Evolutionary conservation across 2,329 filamentous ascomycete genomes (phyloP).

Genomic region (Fusarium annulatum): DNA sequence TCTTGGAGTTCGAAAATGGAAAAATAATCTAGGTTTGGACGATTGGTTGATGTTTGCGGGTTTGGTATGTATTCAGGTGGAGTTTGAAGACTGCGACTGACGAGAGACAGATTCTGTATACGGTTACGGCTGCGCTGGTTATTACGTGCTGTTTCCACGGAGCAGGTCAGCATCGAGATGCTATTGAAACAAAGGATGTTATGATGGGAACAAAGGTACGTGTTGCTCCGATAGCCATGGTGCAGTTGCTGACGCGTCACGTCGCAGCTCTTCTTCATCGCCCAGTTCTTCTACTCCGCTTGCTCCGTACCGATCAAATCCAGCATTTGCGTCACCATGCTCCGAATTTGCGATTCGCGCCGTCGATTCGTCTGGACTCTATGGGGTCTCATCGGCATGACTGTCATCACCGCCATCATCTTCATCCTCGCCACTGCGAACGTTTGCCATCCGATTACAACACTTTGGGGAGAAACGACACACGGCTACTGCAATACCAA

Average conservation of each 20-base stretch:
- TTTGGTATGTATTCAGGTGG: slow-evolving; percentile 5
- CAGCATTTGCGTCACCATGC: slow-evolving; percentile 45
- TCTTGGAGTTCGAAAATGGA: slow-evolving; percentile 28
- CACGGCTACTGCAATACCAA: slow-evolving; percentile 30
- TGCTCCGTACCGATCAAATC: slow-evolving; percentile 42
- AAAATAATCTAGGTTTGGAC: slow-evolving; percentile 30
- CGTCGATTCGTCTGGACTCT: slow-evolving; percentile 31
- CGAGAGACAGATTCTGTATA: slow-evolving; percentile 18
- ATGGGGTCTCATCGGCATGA: slow-evolving; percentile 24
- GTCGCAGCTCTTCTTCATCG: slow-evolving; percentile 35
- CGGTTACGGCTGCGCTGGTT: slow-evolving; percentile 26
- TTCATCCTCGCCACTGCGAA: slow-evolving; percentile 38
- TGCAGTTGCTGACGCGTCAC: rapidly evolving
- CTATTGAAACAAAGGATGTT: not conserved
- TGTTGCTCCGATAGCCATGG: rapidly evolving
- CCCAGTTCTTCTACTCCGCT: slow-evolving; percentile 35
- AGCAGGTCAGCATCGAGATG: slow-evolving; percentile 18
- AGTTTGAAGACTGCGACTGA: not conserved
- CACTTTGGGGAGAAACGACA: slow-evolving; percentile 36
- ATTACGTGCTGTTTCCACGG: slow-evolving; percentile 35
- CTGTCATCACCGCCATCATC: slow-evolving; percentile 23
- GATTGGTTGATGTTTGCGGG: slow-evolving; percentile 39
- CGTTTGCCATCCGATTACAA: slow-evolving; percentile 42
- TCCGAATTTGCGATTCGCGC: slow-evolving; percentile 40
- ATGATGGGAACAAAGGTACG: slow-evolving; percentile 36